Evolutionary conservation across 495 filamentous ascomycete genomes (phyloP), one percentile per base, ranked within the genome.

Genomic region (Neurospora cerealis): DNA sequence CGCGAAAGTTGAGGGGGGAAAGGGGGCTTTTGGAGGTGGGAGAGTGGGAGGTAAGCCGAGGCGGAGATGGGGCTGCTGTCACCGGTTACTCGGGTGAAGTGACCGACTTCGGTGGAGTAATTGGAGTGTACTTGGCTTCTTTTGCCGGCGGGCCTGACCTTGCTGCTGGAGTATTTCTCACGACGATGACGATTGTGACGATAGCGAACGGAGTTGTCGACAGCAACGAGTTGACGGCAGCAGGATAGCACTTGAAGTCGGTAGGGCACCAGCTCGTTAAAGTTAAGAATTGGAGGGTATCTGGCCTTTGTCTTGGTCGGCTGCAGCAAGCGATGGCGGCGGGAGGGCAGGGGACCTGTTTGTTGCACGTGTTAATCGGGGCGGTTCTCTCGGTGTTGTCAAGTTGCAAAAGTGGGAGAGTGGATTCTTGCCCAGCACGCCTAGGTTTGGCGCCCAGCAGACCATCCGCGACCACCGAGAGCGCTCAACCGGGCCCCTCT

Each of bases 1-100:
- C 86, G 93, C 91, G 78, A 77, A 75, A 79, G 77, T 72, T 76
- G 71, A 74, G 69, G 76, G 70, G 71, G 72, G 72, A 54, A 75
- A 69, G 70, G 54, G 54, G 54, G 54, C 5, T 66, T 66, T 66
- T 66, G 54, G 73, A 77, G 69, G 71, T 71, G 28, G 48, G 73
- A 74, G 76, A 71, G 74, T 70, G 72, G 44, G 73, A 75, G 69
- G 39, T 73, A 28, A 66, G 40, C 37, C 70, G 60, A 70, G 75
- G 40, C 66, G 28, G 28, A 48, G 72, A 42, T 48, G 62, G 62
- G 72, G 72, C 54, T 69, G 21, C 24, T 66, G 40, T 69, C 46
- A 66, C 54, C 46, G 44, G 71, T 21, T 40, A 73, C 70, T 71
- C 70, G 70, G 70, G 54, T 66, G 54, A 17, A 34, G 54, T 66